phyloP scores from a whole-genome alignment of 768 basidiomycete species.

The Lentinus brumalis region DNA sequence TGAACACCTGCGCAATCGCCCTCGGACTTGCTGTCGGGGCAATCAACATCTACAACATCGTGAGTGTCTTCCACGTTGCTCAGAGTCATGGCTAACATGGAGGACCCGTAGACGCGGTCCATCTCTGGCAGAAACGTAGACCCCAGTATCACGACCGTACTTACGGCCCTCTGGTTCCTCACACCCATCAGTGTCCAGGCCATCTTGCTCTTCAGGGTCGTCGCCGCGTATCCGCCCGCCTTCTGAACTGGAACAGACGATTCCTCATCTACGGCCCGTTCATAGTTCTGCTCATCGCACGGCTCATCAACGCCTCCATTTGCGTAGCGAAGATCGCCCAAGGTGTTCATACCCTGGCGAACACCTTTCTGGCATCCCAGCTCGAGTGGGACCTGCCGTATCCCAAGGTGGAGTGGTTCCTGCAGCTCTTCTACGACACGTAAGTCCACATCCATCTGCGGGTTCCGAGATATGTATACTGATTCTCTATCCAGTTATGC shows the following conservation, averaged over 20 bases:
- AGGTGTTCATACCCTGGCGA: neutral
- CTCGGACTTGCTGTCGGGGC: neutral
- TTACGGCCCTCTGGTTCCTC: neutral
- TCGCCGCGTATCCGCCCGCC: conserved; percentile 35
- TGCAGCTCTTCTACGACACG: conserved; percentile 37
- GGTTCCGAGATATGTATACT: no score
- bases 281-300: conserved; percentile 31
- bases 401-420: conserved; percentile 31
- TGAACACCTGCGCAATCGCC: conserved; percentile 25
- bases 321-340: conserved; percentile 1
- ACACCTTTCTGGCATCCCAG: neutral
- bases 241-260: conserved; percentile 10
- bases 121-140: neutral
- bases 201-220: conserved; percentile 38
- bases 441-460: conserved; percentile 21
- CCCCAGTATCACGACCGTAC: neutral
- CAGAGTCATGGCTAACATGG: no score
- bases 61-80: neutral
- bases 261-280: conserved; percentile 24
- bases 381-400: neutral
- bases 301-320: conserved; percentile 26
- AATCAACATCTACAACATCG: neutral
- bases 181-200: conserved; percentile 38
- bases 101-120: neutral
- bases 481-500: conserved; percentile 5